Base-by-base conservation (phyloP, 2,329 filamentous ascomycete genomes). In the Hortaea sp. region DNA sequence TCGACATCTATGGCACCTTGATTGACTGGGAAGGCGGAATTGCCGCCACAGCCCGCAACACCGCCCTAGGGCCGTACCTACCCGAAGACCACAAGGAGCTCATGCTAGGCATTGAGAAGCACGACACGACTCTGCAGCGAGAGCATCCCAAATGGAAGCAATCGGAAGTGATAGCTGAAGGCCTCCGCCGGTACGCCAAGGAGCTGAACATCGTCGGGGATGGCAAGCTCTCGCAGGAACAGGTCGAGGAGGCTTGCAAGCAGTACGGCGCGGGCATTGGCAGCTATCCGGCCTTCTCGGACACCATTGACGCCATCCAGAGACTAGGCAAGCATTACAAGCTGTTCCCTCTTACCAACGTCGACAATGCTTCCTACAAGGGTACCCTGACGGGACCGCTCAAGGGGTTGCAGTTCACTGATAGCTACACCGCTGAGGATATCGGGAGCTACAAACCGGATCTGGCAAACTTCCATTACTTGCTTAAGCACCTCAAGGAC, bases 1-100 rank as follows among this genome's bases (percentile, higher is more conserved):
- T 89, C 66, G 85, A 90, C 66, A 80, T 84, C 69, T 89, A 85
- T 63, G 84, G 85, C 63, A 90, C 85, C 0, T 74, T 89, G 3
- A 78, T 89, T 49, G 83, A 89, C 69, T 88, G 83, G 84, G 82
- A 88, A 62, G 62, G 68, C n/a, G 83, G 83, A 48, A 75, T 87
- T 47, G 64, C 75, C 43, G 53, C 64, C 2, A 71, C 75, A 3
- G 70, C 88, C 1, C 59, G 71, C 4, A 58, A 63, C 29, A 56
- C 63, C 27, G 71, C 76, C 0, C 58, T 77, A 9, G 65, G 78
- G 31, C 60, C 71, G 29, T 64, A 61, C n/a, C 65, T 75, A 0
- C 65, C 69, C 0, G 60, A 67, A 27, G 65, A 72, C 29, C 66
- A 71, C 42, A 66, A 68, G 20, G 62, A 71, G 44, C 56, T 67